phyloP scores from a whole-genome alignment of 2,329 filamentous ascomycete genomes.

The Monosporascus cannonballus region DNA sequence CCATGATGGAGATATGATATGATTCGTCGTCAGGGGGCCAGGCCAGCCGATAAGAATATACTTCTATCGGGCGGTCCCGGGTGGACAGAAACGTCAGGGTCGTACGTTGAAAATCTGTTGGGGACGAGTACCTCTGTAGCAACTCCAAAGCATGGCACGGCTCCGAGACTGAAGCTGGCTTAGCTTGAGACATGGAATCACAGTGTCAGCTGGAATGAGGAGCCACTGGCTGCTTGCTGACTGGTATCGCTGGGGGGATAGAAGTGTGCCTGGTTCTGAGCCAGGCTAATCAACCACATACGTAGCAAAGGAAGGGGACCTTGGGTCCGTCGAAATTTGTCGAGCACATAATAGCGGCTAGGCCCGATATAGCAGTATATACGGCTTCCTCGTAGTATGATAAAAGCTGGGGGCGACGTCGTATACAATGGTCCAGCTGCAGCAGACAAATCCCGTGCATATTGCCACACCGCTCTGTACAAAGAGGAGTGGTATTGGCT shows the following conservation, averaged over 20 bases:
- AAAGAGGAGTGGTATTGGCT: conserved; percentile 15
- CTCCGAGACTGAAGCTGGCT: conserved; percentile 8
- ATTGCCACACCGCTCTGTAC: conserved; percentile 25
- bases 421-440: conserved; percentile 20
- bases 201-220: conserved; percentile 5
- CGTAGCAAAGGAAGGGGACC: no score
- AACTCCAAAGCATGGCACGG: conserved; percentile 4
- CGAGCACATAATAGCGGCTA: not conserved
- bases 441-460: conserved; percentile 8
- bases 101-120: not conserved
- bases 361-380: not conserved
- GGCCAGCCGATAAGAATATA: conserved; percentile 18
- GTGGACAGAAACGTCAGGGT: conserved; percentile 5
- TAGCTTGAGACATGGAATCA: conserved; percentile 8
- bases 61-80: conserved; percentile 1
- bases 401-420: conserved; percentile 16
- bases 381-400: no score
- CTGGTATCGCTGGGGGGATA: conserved; percentile 1
- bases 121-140: conserved; percentile 14
- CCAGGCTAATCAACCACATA: not conserved
- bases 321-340: not conserved
- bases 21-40: conserved; percentile 11
- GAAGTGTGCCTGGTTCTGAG: not conserved
- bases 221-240: conserved; percentile 3
- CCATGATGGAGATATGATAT: conserved; percentile 14